A percentile compares a stretch with the other conserved stretches of the same genome.
These are phyloP conservation scores for Yamadazyma atlantica DNA, from an alignment of 1,139 yeast genomes.

Conservation along the genomic window DNA sequence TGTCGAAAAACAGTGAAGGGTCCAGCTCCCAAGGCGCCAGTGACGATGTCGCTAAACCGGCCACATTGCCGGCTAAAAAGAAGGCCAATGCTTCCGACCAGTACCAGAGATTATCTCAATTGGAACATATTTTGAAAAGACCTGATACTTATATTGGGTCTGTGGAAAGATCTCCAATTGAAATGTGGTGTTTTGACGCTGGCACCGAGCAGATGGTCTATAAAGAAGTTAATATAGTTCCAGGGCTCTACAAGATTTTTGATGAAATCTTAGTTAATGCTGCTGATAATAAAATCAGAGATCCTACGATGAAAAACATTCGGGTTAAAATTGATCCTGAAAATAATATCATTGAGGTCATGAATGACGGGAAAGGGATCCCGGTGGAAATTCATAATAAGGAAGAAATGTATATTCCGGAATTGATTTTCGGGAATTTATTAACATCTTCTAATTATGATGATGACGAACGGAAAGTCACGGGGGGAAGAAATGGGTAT, in stretches of 20 bases:
- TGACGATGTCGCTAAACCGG: slow-evolving; percentile 4
- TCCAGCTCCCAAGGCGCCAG: slow-evolving; percentile 2
- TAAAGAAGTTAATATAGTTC: slow-evolving; percentile 77
- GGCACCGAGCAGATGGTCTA: slow-evolving; percentile 70
- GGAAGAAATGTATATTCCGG: slow-evolving; percentile 93
- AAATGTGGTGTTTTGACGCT: slow-evolving; percentile 84
- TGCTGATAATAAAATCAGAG: slow-evolving; percentile 97
- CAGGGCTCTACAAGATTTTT: slow-evolving; percentile 93
- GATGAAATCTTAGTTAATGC: slow-evolving; percentile 98
- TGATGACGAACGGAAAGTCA: slow-evolving; percentile 91
- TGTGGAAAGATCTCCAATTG: slow-evolving; percentile 74
- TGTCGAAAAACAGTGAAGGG: slow-evolving; percentile 3
- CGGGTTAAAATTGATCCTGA: slow-evolving; percentile 80
- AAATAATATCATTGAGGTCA: slow-evolving; percentile 70
- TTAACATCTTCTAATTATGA: slow-evolving; percentile 95
- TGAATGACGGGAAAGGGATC: slow-evolving; percentile 94
- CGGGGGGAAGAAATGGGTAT: slow-evolving; percentile 98
- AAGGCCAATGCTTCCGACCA: slow-evolving; percentile 59
- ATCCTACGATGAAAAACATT: slow-evolving; percentile 82
- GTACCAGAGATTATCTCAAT: slow-evolving; percentile 89
- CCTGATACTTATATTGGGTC: slow-evolving; percentile 99
- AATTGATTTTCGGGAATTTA: slow-evolving; percentile 92
- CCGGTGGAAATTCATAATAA: slow-evolving; percentile 93
- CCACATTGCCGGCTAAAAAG: slow-evolving; percentile 5
- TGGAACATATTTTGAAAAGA: slow-evolving; percentile 94